Conservation (phyloP, 352 stramenopile species). For the Pythium plurisporium region DNA sequence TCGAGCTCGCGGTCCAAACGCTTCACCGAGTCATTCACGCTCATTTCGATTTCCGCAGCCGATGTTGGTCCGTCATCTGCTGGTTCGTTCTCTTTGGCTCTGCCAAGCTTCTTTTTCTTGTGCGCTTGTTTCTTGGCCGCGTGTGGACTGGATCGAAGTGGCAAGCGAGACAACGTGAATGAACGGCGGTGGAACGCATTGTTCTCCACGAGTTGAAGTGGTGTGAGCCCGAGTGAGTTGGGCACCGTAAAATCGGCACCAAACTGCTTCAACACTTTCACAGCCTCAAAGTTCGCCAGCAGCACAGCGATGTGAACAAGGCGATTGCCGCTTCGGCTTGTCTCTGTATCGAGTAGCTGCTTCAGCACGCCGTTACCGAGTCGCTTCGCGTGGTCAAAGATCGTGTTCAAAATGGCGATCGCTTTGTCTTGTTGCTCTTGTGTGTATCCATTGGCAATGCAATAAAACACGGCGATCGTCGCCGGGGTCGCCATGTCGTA, state of each 20-base stretch:
- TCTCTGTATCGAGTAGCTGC: conserved; percentile 33
- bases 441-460: conserved; percentile 49
- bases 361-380: conserved; percentile 22
- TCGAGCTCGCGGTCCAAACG: conserved; percentile 18
- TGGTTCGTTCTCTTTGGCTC: neutral
- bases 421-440: conserved; percentile 37
- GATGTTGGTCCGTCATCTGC: conserved; percentile 6
- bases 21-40: conserved; percentile 7
- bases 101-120: too few species aligned
- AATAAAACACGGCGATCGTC: conserved; percentile 41
- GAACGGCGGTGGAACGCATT: conserved; percentile 55
- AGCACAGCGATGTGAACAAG: conserved; percentile 48
- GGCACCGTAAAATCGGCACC: conserved; percentile 24
- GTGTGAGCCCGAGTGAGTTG: conserved; percentile 34
- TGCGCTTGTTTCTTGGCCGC: conserved; percentile 13
- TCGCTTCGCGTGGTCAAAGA: conserved; percentile 37
- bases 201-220: conserved; percentile 41
- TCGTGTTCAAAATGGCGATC: conserved; percentile 30
- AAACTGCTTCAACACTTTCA: conserved; percentile 34
- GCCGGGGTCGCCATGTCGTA: conserved; percentile 42
- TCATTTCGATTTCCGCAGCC: conserved; percentile 16
- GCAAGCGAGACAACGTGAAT: conserved; percentile 34
- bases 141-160: conserved; percentile 8
- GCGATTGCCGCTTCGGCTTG: conserved; percentile 34
- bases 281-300: conserved; percentile 41